Base-by-base conservation (phyloP, 257 asterid species). In the Linaria vulgaris region DNA sequence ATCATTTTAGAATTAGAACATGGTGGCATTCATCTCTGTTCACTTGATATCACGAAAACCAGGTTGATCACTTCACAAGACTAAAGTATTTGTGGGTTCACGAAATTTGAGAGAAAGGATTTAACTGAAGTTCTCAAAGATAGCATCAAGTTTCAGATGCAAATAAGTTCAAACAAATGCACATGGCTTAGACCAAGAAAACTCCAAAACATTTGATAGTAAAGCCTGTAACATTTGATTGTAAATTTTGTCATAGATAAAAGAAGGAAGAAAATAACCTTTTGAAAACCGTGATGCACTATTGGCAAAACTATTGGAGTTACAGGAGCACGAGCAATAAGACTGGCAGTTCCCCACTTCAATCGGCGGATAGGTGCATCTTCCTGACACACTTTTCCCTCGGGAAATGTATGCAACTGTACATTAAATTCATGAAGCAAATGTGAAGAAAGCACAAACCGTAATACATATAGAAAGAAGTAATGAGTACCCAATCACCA, bases 291-390 rank as follows among this genome's bases (percentile, higher is more conserved):
- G 71, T 49, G 95, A 78, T 87, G 99, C 72, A 87, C 73, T 61
- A 94, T 85, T 64, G 99, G 99, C 75, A 94, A 67, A 78, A 94
- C 95, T 71, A 94, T 84, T 19, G 99, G 99, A 72, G 95, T 79
- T 46, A 90, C 81, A 23, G 96, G 97, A 37, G 97, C 87, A 63
- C 99, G 97, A 30, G 79, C 91, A 69, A 94, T 87, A 64, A 94
- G 99, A 82, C 99, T 90, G 72, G 99, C 96, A 31, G 97, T 87
- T 68, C 99, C 97, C 99, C 99, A 94, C 68, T 94, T 94, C 81
- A 94, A 79, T 67, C 96, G 80, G 63, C 95, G 72, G 75, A 90
- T 84, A 6, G 99, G 95, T 46, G 71, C 88, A 80, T 81, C 88
- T 81, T 90, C 99, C 82, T 90, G 99, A 79, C 67, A 85, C 51